phyloP scores from a whole-genome alignment of 805 yeast species.

The Scheffersomyces stipitis region DNA sequence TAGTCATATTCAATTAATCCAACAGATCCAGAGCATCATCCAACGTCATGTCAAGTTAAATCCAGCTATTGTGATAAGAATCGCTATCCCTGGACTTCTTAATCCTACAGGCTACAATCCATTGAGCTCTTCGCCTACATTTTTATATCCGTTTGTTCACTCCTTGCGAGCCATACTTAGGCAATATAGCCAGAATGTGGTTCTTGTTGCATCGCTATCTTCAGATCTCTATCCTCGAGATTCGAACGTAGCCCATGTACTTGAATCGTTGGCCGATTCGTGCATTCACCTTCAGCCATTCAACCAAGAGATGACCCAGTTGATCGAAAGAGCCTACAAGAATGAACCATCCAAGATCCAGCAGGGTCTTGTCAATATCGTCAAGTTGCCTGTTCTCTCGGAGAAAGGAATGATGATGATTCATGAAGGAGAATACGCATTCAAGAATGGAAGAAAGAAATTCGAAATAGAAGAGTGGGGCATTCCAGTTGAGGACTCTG shows the following conservation, averaged over 20 bases:
- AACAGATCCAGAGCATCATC: conserved; percentile 44
- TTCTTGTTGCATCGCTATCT: conserved; percentile 57
- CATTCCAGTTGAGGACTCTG: conserved; percentile 93
- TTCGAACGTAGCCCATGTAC: conserved; percentile 43
- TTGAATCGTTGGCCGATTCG: conserved; percentile 63
- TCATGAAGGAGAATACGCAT: conserved; percentile 75
- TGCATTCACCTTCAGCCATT: conserved; percentile 80
- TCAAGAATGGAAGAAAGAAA: conserved; percentile 76
- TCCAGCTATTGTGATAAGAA: conserved; percentile 52
- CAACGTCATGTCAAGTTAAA: conserved; percentile 36
- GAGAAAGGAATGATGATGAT: conserved; percentile 80
- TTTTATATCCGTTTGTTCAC: conserved; percentile 61
- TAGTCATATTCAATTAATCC: conserved; percentile 19
- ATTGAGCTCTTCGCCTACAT: conserved; percentile 40
- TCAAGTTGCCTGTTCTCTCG: conserved; percentile 69
- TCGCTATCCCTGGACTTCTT: conserved; percentile 73
- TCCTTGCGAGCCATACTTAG: conserved; percentile 55
- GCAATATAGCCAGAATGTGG: conserved; percentile 44
- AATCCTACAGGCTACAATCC: conserved; percentile 76
- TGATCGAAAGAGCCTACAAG: conserved; percentile 67
- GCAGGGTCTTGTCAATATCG: conserved; percentile 81
- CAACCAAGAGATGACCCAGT: conserved; percentile 65
- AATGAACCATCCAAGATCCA: conserved; percentile 73
- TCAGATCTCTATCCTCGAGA: conserved; percentile 65
- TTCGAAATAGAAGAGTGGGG: conserved; percentile 94